Evolutionary conservation across 306 rosid species (phyloP), one percentile per base, ranked within the genome.

Genomic region (Fragaria vesca): DNA sequence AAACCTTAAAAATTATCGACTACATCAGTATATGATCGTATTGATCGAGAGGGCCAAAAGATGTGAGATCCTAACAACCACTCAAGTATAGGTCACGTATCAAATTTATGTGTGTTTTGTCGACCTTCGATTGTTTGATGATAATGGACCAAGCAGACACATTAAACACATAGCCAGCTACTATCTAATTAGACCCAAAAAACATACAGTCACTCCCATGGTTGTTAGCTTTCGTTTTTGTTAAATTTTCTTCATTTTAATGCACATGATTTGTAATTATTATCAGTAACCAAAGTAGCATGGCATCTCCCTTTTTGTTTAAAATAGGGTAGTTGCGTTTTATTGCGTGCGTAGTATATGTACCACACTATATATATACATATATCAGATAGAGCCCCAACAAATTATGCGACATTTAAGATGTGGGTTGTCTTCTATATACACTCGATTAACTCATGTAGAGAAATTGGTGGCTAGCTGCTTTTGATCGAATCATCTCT

Each of bases 361-460:
- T 30, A 47, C 42, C 66, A 21, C 26, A 26, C 51, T 71, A 57
- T n/a, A 17, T 0, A 8, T 8, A 43, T 2, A 10, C 2, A 12
- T 8, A 4, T 43, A 32, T 12, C 4, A 46, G 28, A 61, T 17
- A 43, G 46, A 43, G 12, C 46, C 50, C 71, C 60, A 42, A 69
- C 71, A 80, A 74, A 74, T 67, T 66, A 36, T 65, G 83, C 46
- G 58, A 73, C 83, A 73, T 79, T 79, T 38, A 80, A 74, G 71
- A 65, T 34, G 51, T 28, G 40, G 67, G 42, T 18, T 28, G 28
- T 21, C 13, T 32, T 32, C 36, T 32, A 32, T 9, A 4, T 51
- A 51, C 17, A 8, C 47, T 45, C 1, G 62, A 57, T n/a, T 57
- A n/a, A 8, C 24, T 57, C 62, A 8, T 57, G 30, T 57, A 57